These are phyloP conservation scores for Botrytis tulipae DNA, from an alignment of 2,329 filamentous ascomycete genomes.

Conservation along the genomic window DNA sequence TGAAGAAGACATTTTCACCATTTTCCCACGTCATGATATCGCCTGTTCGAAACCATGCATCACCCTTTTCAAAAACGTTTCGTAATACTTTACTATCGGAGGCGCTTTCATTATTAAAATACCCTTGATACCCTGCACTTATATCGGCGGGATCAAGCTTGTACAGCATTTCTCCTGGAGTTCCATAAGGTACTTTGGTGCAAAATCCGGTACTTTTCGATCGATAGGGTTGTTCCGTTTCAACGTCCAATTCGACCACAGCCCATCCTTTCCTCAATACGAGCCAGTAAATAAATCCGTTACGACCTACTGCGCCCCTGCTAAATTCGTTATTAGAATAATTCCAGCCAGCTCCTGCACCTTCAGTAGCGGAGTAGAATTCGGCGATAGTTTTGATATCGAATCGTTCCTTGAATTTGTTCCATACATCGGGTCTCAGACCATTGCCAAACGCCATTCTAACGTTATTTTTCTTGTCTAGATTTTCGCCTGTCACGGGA, in stretches of 20 bases:
- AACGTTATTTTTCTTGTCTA: constrained; percentile 73
- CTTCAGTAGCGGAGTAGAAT: constrained; percentile 80
- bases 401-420: constrained; percentile 77
- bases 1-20: constrained; percentile 75
- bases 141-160: constrained; percentile 65
- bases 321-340: constrained; percentile 68
- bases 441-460: constrained; percentile 80
- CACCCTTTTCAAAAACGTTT: constrained; percentile 70
- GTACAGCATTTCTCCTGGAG: constrained; percentile 75
- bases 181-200: constrained; percentile 53
- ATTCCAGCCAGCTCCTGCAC: constrained; percentile 69
- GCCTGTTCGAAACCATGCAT: constrained; percentile 82
- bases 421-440: constrained; percentile 82
- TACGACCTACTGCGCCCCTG: constrained; percentile 75
- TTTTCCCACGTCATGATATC: constrained; percentile 71
- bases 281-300: constrained; percentile 59
- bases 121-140: constrained; percentile 69
- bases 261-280: constrained; percentile 52
- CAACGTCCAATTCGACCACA: constrained; percentile 69
- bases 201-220: constrained; percentile 70
- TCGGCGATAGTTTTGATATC: constrained; percentile 71
- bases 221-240: constrained; percentile 65
- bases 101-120: constrained; percentile 71
- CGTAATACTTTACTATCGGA: constrained; percentile 72
- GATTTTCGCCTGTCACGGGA: constrained; percentile 59